phyloP scores from a whole-genome alignment of 768 basidiomycete species.

The Boletus bicolor region DNA sequence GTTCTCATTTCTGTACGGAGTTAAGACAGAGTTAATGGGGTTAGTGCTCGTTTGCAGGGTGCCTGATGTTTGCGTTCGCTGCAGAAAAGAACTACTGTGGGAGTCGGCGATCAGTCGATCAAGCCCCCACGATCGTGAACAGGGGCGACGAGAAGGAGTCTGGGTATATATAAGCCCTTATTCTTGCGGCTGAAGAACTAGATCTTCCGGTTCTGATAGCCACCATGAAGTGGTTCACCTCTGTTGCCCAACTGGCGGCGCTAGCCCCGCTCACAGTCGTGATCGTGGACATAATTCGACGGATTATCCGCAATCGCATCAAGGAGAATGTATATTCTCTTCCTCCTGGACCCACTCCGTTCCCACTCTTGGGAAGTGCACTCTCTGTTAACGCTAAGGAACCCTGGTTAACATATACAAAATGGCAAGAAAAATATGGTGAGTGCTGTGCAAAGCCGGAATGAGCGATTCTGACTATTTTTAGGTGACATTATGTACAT shows the following conservation, averaged over 20 bases:
- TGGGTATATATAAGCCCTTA: no score
- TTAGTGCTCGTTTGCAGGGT: no score
- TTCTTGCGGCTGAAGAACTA: no score
- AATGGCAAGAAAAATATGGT: slow-evolving; percentile 8
- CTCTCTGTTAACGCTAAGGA: not conserved
- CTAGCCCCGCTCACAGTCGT: not conserved
- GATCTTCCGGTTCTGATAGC: no score
- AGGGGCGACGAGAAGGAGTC: no score
- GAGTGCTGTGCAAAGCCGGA: not conserved
- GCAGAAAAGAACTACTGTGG: no score
- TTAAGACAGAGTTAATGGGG: no score
- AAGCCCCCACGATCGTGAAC: no score
- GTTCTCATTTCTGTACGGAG: no score
- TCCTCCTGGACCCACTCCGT: slow-evolving; percentile 6
- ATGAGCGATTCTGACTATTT: not conserved
- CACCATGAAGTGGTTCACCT: not conserved
- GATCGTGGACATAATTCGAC: not conserved
- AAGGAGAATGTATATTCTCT: slow-evolving; percentile 1
- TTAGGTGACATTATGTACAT: slow-evolving; percentile 10
- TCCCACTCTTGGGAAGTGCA: slow-evolving; percentile 8
- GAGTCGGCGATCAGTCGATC: no score
- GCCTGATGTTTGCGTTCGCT: no score
- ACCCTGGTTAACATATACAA: slow-evolving; percentile 7
- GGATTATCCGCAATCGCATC: not conserved
- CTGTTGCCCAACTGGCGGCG: not conserved